These are phyloP conservation scores for Komagataella kurtzmanii DNA, from an alignment of 805 yeast species.

Conservation along the genomic window DNA sequence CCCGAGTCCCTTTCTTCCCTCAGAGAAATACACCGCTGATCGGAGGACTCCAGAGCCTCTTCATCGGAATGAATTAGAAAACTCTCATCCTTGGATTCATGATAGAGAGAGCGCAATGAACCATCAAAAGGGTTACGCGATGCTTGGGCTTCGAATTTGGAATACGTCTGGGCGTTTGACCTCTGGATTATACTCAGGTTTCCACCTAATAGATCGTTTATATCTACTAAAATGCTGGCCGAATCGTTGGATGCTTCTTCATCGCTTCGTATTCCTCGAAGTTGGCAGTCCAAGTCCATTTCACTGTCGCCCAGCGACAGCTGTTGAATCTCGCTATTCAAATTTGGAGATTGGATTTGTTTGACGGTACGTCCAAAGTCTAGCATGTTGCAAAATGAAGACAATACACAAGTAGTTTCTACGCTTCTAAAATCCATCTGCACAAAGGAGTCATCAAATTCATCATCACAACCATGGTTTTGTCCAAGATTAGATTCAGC, in stretches of 20 bases:
- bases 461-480: background rate
- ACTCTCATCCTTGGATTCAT: background rate
- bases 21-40: background rate
- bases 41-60: background rate
- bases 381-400: background rate
- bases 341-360: background rate
- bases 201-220: background rate
- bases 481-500: background rate
- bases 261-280: background rate
- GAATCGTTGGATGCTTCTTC: background rate
- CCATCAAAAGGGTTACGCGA: background rate
- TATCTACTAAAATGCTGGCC: background rate
- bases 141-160: background rate
- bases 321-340: constrained; percentile 15
- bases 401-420: background rate
- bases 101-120: background rate
- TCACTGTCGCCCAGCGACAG: constrained; percentile 21
- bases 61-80: background rate
- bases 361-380: background rate
- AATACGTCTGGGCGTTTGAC: background rate
- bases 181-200: background rate
- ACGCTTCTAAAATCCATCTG: background rate
- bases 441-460: background rate
- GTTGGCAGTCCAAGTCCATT: background rate
- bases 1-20: background rate